Evolutionary conservation across 2,329 filamentous ascomycete species (phyloP).

Genomic region (Beauveria caledonica): DNA sequence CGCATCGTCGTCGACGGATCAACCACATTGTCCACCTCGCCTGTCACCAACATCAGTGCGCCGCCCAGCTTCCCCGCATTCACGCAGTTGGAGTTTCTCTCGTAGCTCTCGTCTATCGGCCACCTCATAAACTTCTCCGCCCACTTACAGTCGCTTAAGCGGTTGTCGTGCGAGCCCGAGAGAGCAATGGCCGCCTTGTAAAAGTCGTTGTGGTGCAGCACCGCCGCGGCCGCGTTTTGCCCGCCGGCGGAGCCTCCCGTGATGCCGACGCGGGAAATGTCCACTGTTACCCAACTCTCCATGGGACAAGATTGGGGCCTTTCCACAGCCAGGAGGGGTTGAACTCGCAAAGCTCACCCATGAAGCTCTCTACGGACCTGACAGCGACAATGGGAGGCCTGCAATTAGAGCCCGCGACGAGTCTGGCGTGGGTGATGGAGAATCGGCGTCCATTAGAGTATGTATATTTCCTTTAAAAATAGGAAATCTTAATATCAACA

Average conservation of each 20-base stretch:
- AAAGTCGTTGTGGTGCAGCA: no score
- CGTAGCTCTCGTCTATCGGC: background rate
- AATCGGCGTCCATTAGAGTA: background rate
- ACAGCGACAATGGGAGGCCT: background rate
- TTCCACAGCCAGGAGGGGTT: background rate
- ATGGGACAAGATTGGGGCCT: background rate
- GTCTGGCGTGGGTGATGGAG: background rate
- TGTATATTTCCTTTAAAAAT: no score
- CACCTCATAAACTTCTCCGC: background rate
- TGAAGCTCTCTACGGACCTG: background rate
- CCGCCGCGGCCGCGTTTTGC: no score
- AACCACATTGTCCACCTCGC: background rate
- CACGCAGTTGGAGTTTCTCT: background rate
- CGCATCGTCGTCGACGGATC: conserved; percentile 3
- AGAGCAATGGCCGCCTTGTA: no score
- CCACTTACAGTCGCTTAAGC: conserved; percentile 1
- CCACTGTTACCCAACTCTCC: background rate
- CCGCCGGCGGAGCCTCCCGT: no score
- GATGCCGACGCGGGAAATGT: no score
- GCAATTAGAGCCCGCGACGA: background rate
- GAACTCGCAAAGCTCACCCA: background rate
- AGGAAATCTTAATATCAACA: no score
- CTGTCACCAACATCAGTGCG: background rate
- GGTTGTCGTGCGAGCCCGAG: conserved; percentile 1
- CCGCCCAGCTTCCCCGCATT: conserved; percentile 1